Evolutionary conservation across 1,284 basidiomycete species (phyloP), one percentile per base, ranked within the genome.

Genomic region (Microbotryum silenes-acaulis): DNA sequence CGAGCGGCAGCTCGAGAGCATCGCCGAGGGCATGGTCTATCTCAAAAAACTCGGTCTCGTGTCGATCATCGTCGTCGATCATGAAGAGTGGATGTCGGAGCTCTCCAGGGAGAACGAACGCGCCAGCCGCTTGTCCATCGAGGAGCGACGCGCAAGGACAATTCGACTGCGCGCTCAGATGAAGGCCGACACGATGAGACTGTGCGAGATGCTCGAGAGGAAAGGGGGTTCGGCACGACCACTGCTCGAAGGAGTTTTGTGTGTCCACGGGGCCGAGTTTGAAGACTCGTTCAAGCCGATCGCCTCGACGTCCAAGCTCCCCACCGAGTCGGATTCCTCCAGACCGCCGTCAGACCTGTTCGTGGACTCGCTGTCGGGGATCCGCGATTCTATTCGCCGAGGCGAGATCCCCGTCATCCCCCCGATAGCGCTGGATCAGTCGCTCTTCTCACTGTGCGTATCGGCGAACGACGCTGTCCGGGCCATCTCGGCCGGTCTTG

Each of bases 351-450:
- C 52, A 12, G 68, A 72, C 57, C 62, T 72, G 21, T 63, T 68
- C 20, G 69, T 72, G 56, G 67, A 70, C 53, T 67, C 63, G 48
- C 58, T 70, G 9, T 67, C 69, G 3, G 62, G 87, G 49, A 86
- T 98, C 61, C 86, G 89, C 31, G 88, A 88, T 51, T 89, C 96
- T 4, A 83, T 99, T 60, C 83, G 84, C 59, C 85, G 89, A 20
- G 90, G 92, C 27, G 93, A 97, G 78, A 97, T 97, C 61, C 96
- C 96, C 4, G 91, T 99, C 27, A 83, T 98, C 53, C 82, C 92
- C n/a, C 94, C 94, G 4, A 84, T 97, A 58, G 93, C 92, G 1
- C 80, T 97, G 20, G 91, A 97, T 74, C 89, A 89, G 3, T 88
- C 87, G 72, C 91, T 88, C 74, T 85, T 89, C 53, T 88, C 88